Evolutionary conservation across 176 grass and related monocot species (phyloP).

Genomic region (Triticum monococcum): DNA sequence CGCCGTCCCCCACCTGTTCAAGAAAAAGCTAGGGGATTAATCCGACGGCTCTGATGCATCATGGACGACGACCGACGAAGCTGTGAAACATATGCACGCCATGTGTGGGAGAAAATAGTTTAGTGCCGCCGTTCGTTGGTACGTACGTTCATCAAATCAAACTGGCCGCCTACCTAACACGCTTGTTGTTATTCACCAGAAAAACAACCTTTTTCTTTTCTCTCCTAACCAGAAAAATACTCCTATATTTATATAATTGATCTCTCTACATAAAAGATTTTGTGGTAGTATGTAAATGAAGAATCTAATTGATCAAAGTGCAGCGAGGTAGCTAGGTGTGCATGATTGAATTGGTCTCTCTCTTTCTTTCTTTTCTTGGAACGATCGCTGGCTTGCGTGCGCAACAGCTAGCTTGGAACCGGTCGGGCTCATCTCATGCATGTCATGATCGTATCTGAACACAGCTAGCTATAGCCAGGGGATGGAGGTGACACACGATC

Average conservation of each 20-base stretch:
- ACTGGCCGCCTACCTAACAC: slow-evolving; percentile 44
- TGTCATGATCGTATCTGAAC: not conserved
- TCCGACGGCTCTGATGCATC: not conserved
- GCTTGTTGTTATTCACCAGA: slow-evolving; percentile 36
- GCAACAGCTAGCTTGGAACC: slow-evolving; percentile 18
- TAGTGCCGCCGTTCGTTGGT: slow-evolving; percentile 6
- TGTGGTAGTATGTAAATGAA: no score
- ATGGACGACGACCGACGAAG: not conserved
- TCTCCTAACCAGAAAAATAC: not conserved
- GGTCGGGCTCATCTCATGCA: not conserved
- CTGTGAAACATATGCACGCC: not conserved
- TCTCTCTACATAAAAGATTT: not conserved
- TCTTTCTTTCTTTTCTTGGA: not conserved
- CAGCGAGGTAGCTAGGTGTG: not conserved
- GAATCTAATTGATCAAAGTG: not conserved
- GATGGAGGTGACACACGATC: not conserved
- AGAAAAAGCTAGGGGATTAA: not conserved
- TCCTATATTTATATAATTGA: not conserved
- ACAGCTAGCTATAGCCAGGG: not conserved
- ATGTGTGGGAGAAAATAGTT: slow-evolving; percentile 1
- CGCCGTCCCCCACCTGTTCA: slow-evolving; percentile 81
- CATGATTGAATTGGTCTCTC: slow-evolving; percentile 41
- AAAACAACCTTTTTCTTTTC: not conserved
- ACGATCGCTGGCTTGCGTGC: not conserved
- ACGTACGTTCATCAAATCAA: slow-evolving; percentile 20